phyloP scores from a whole-genome alignment of 257 asterid genomes.

The Pogostemon cablin region DNA sequence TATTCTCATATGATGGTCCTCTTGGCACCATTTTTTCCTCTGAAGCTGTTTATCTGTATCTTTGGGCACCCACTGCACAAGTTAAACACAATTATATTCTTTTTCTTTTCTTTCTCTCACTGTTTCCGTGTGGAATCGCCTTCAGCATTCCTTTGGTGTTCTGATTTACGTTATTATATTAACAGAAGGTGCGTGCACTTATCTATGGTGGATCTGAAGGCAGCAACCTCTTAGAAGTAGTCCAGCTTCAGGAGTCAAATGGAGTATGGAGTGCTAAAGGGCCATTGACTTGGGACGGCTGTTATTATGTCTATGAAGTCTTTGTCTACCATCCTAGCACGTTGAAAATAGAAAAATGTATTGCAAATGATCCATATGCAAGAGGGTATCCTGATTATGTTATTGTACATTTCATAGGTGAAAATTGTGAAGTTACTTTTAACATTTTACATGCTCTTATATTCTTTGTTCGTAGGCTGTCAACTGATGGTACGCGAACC shows the following conservation, averaged over 20 bases:
- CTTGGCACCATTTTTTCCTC: conserved; percentile 72
- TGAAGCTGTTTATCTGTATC: conserved; percentile 61
- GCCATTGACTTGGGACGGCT: conserved; percentile 83
- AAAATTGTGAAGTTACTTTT: conserved; percentile 25
- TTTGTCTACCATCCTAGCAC: conserved; percentile 87
- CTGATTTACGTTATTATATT: conserved; percentile 29
- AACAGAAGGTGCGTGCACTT: conserved; percentile 65
- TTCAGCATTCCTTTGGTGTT: conserved; percentile 22
- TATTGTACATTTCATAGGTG: conserved; percentile 5
- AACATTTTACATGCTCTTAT: conserved; percentile 26
- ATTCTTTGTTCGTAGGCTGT: conserved; percentile 57
- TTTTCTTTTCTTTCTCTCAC: not conserved
- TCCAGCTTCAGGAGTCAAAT: conserved; percentile 67
- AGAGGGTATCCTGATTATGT: conserved; percentile 66
- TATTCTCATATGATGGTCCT: conserved; percentile 78
- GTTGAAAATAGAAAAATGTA: conserved; percentile 68
- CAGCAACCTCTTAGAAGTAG: conserved; percentile 54
- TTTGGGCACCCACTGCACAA: conserved; percentile 99
- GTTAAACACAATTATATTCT: conserved; percentile 39
- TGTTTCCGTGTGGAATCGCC: conserved; percentile 25
- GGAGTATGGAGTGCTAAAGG: conserved; percentile 88
- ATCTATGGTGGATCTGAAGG: conserved; percentile 62
- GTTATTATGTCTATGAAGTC: conserved; percentile 91
- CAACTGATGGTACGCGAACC: conserved; percentile 77
- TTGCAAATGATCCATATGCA: conserved; percentile 92